A percentile compares a stretch with the other conserved stretches of the same genome.
These are phyloP conservation scores for Penicillium crustosum DNA, from an alignment of 2,329 filamentous ascomycete species.

Conservation along the genomic window DNA sequence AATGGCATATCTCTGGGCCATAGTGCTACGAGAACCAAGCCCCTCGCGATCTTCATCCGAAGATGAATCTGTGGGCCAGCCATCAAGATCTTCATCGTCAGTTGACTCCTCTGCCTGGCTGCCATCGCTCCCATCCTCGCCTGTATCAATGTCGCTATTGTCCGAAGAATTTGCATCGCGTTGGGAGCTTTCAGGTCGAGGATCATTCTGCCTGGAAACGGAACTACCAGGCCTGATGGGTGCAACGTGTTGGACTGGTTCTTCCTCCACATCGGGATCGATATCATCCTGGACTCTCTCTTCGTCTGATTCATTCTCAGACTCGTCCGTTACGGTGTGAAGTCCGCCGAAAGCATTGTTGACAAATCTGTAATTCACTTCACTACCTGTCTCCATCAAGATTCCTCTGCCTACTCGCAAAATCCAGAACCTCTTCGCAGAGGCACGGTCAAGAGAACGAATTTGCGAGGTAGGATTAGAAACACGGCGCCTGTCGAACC, in stretches of 20 bases:
- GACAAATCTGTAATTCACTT: constrained; percentile 57
- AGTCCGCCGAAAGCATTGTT: constrained; percentile 63
- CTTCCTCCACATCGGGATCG: constrained; percentile 48
- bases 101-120: constrained; percentile 17
- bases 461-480: constrained; percentile 27
- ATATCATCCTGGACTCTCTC: constrained; percentile 52
- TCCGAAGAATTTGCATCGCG: not conserved
- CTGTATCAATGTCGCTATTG: not conserved
- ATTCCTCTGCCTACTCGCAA: constrained; percentile 60
- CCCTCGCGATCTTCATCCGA: constrained; percentile 23
- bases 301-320: constrained; percentile 39
- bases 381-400: constrained; percentile 57
- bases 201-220: not conserved
- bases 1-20: constrained; percentile 52
- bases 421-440: constrained; percentile 55
- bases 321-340: constrained; percentile 43
- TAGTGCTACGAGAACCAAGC: constrained; percentile 30
- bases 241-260: constrained; percentile 40
- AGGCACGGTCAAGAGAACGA: constrained; percentile 35
- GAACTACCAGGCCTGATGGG: constrained; percentile 21
- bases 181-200: not conserved
- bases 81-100: constrained; percentile 10
- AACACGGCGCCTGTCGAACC: constrained; percentile 20
- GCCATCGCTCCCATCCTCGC: not conserved
- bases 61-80: constrained; percentile 2